Percentiles rank a stretch among this genome's conserved stretches.
These are phyloP conservation scores for Hypoxylon cercidicola DNA, from an alignment of 495 filamentous ascomycete genomes.

Conservation along the genomic window DNA sequence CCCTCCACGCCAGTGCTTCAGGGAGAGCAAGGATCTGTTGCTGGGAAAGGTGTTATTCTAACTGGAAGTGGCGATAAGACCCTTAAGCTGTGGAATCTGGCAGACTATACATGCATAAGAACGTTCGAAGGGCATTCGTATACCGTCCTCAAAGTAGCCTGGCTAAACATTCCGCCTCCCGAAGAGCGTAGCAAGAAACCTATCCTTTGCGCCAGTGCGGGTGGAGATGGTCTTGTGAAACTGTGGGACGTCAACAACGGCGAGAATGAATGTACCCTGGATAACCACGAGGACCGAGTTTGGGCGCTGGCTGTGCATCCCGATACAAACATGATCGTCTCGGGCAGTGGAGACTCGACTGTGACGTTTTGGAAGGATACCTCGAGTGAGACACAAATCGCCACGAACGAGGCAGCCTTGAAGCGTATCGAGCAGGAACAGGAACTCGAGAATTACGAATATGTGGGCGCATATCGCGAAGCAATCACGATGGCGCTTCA, in stretches of 20 bases:
- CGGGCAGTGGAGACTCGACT: conserved; percentile 87
- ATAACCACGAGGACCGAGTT: conserved; percentile 95
- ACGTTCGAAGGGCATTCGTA: conserved; percentile 98
- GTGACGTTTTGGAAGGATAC: conserved; percentile 97
- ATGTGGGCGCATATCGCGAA: conserved; percentile 83
- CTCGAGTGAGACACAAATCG: conserved; percentile 78
- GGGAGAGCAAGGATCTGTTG: conserved; percentile 70
- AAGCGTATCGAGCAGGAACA: conserved; percentile 92
- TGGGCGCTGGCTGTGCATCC: conserved; percentile 86
- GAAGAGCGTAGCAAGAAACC: conserved; percentile 60
- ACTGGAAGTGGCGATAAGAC: conserved; percentile 96
- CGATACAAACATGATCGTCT: conserved; percentile 75
- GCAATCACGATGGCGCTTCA: conserved; percentile 91
- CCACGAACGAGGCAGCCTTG: conserved; percentile 73
- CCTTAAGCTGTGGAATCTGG: conserved; percentile 92
- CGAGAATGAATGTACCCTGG: conserved; percentile 87
- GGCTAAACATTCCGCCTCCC: conserved; percentile 73
- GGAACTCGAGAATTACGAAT: conserved; percentile 88
- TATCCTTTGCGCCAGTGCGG: conserved; percentile 82
- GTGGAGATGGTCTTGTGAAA: conserved; percentile 96
- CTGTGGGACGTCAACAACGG: conserved; percentile 85
- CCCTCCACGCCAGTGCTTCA: conserved; percentile 75
- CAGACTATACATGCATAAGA: conserved; percentile 90
- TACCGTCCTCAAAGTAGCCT: conserved; percentile 91
- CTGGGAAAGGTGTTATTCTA: conserved; percentile 78